These are phyloP conservation scores for Rugonectria rugulosa DNA, from an alignment of 2,329 filamentous ascomycete species.

Conservation along the genomic window DNA sequence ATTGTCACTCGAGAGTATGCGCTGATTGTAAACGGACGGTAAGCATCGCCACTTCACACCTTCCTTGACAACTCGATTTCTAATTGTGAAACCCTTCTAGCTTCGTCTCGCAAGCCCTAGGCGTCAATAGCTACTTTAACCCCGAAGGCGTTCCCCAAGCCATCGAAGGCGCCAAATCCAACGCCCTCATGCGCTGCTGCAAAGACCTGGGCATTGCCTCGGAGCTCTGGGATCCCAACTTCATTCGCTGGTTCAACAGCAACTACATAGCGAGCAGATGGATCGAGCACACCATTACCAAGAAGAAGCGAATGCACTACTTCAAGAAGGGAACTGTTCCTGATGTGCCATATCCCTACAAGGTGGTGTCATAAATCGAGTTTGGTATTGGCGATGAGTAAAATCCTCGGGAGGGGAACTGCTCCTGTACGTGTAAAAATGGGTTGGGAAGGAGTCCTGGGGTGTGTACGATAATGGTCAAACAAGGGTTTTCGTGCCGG, in stretches of 20 bases:
- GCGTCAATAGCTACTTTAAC: conserved; percentile 93
- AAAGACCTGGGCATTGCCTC: conserved; percentile 95
- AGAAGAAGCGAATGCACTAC: conserved; percentile 91
- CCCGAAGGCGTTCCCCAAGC: conserved; percentile 91
- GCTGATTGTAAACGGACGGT: conserved; percentile 87
- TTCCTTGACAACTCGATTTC: neutral
- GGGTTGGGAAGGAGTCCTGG: neutral
- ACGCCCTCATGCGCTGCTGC: conserved; percentile 97
- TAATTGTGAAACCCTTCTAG: conserved; percentile 55
- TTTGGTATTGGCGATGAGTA: neutral
- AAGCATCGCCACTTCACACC: conserved; percentile 41
- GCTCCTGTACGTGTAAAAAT: neutral
- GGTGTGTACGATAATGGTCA: conserved; percentile 27
- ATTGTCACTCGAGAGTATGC: conserved; percentile 91
- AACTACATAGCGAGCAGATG: conserved; percentile 81
- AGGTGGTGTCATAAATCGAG: conserved; percentile 40
- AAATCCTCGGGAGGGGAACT: neutral
- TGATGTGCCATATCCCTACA: conserved; percentile 73
- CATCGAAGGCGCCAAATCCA: conserved; percentile 96
- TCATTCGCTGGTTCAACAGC: conserved; percentile 83
- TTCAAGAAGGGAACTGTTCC: conserved; percentile 71
- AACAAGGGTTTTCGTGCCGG: too few relatives aligned
- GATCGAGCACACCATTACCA: conserved; percentile 86
- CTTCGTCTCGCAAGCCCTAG: conserved; percentile 89
- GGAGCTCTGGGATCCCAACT: conserved; percentile 96